These are phyloP conservation scores for Colletotrichum cordylinicola DNA, from an alignment of 2,329 filamentous ascomycete genomes.

Conservation along the genomic window DNA sequence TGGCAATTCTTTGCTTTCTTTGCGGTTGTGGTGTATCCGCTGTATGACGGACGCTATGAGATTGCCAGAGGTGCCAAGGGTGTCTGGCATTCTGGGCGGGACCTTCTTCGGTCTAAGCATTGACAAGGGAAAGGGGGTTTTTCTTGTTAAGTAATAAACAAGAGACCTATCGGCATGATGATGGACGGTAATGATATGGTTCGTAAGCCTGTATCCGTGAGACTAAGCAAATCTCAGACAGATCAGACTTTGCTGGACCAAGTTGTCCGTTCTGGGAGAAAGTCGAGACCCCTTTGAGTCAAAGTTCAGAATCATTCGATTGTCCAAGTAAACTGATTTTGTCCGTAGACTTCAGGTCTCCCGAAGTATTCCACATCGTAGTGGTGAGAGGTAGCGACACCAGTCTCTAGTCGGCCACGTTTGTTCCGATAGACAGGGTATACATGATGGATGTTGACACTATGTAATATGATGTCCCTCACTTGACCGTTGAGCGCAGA, in stretches of 20 bases:
- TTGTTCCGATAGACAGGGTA: neutral
- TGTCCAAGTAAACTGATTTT: neutral
- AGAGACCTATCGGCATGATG: neutral
- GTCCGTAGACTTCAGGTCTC: neutral
- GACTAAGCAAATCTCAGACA: no score
- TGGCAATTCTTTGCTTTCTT: slow-evolving; percentile 36
- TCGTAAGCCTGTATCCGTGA: no score
- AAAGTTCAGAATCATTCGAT: neutral
- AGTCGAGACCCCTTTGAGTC: no score
- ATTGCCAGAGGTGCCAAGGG: neutral
- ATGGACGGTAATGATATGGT: neutral
- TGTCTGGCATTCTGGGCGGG: neutral
- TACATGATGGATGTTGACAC: neutral
- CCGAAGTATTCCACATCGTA: neutral
- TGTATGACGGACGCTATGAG: neutral
- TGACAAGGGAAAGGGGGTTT: neutral
- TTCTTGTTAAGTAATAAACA: neutral
- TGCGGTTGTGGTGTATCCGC: neutral
- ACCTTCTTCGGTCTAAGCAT: neutral
- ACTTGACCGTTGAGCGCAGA: neutral
- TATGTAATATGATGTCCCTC: neutral
- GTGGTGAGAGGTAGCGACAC: neutral
- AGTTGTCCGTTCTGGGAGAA: no score
- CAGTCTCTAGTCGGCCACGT: neutral
- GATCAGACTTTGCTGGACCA: no score